Evolutionary conservation across 345 rosid species (phyloP).

Genomic region (Corymbia maculata): DNA sequence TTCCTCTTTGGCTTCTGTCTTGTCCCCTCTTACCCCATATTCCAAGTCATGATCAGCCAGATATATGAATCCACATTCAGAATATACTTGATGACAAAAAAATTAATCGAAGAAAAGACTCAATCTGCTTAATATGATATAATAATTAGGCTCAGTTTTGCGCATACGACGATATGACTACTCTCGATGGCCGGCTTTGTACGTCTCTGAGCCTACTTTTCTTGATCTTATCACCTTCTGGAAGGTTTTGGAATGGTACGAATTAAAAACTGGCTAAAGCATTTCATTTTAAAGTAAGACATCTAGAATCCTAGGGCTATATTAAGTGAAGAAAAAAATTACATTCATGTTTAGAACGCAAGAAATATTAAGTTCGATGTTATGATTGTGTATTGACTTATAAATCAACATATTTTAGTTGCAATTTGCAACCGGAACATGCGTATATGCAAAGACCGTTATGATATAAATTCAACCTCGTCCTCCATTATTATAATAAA

Average conservation of each 20-base stretch:
- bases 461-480: background rate
- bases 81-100: background rate
- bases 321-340: background rate
- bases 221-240: background rate
- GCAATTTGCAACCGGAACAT: background rate
- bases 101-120: background rate
- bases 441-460: background rate
- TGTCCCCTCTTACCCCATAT: background rate
- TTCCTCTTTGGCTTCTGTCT: background rate
- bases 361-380: background rate
- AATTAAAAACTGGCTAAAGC: background rate
- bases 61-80: background rate
- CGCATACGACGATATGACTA: background rate
- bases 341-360: background rate
- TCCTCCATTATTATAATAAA: background rate
- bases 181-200: background rate
- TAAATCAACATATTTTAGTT: background rate
- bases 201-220: background rate
- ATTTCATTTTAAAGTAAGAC: background rate
- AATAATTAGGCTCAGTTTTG: background rate
- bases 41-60: background rate
- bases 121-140: background rate
- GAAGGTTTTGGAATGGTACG: background rate
- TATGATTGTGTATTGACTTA: background rate
- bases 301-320: rapidly evolving